These are phyloP conservation scores for Cordyceps cicadae DNA, from an alignment of 2,329 filamentous ascomycete species.

Conservation along the genomic window DNA sequence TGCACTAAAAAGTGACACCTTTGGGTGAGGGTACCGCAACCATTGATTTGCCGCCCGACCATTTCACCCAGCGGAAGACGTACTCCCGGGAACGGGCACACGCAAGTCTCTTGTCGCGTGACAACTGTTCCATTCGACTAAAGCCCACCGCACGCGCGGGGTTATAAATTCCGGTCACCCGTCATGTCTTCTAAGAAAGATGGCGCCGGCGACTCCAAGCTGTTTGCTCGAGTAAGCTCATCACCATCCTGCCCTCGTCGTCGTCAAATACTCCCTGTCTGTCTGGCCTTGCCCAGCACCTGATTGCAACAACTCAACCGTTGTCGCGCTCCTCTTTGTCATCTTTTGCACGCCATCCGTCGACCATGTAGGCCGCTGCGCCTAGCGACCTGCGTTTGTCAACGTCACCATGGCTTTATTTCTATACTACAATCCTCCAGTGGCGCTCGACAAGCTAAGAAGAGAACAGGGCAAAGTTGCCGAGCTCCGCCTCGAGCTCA, in stretches of 20 bases:
- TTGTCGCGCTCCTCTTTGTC: not conserved
- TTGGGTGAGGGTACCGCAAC: not conserved
- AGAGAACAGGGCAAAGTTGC: slow-evolving; percentile 90
- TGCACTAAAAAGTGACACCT: slow-evolving; percentile 5
- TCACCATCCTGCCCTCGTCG: slow-evolving; percentile 7
- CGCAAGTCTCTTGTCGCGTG: slow-evolving; percentile 13
- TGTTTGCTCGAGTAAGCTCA: slow-evolving; percentile 84
- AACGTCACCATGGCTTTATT: slow-evolving; percentile 35
- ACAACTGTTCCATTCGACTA: slow-evolving; percentile 6
- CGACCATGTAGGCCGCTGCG: not conserved
- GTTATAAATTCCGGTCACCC: slow-evolving; percentile 14
- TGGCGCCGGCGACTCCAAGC: slow-evolving; percentile 89
- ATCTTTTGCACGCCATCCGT: not conserved
- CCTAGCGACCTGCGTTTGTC: not conserved
- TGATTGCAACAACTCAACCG: not conserved
- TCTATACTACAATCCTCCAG: slow-evolving; percentile 43
- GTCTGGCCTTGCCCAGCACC: slow-evolving; percentile 12
- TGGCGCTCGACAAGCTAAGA: slow-evolving; percentile 42
- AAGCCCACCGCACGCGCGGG: slow-evolving; percentile 7
- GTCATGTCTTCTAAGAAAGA: slow-evolving; percentile 45
- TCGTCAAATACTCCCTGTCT: not conserved
- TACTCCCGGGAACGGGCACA: not conserved
- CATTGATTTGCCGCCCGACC: not conserved
- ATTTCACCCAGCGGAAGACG: not conserved
- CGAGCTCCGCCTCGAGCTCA: slow-evolving; percentile 89